Base-by-base conservation (phyloP, 2,329 filamentous ascomycete species). In the Ceratocystis variospora region DNA sequence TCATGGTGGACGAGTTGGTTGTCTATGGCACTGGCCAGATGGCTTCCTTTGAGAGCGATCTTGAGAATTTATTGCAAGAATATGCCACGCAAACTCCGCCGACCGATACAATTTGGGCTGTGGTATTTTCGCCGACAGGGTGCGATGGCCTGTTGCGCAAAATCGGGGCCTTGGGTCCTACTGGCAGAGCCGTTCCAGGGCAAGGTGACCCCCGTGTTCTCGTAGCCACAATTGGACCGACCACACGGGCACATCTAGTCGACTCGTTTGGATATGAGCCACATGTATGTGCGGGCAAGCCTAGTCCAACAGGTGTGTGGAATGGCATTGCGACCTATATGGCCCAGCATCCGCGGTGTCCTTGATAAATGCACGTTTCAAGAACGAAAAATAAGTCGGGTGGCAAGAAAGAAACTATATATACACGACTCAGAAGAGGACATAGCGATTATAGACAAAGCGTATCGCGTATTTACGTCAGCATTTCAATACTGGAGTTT, bases 181-280 rank as follows among this genome's bases (percentile, higher is more conserved):
- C 73, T 4, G 68, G 66, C 5, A 50, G 17, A 15, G 46, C 48
- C 3, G 61, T 67, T 19, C n/a, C 15, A 25, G 44, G 70, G 70
- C 37, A 72, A 70, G 4, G 71, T 63, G 12, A 69, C 68, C 2
- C 76, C 76, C 8, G 79, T 74, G 63, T 85, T 0, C 85, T 83
- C 69, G 79, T 97, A 68, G 90, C 87, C 15, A 95, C 92, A 0
- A 99, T 99, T 75, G 94, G 94, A 0, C 93, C 94, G 12, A 99
- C 94, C 19, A 99, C 94, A 10, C 81, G 87, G 69, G 85, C 91
- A 70, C 86, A 90, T 75, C 76, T 99, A 57, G 73, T 78, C 17
- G 77, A 79, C 22, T 80, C 79, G 0, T 90, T 90, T 73, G 82
- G 77, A 0, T 87, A 86, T 69, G 80, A 85, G 71, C 85, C 89